These are phyloP conservation scores for Quercus berberidifolia DNA, from an alignment of 306 rosid species.

Conservation along the genomic window DNA sequence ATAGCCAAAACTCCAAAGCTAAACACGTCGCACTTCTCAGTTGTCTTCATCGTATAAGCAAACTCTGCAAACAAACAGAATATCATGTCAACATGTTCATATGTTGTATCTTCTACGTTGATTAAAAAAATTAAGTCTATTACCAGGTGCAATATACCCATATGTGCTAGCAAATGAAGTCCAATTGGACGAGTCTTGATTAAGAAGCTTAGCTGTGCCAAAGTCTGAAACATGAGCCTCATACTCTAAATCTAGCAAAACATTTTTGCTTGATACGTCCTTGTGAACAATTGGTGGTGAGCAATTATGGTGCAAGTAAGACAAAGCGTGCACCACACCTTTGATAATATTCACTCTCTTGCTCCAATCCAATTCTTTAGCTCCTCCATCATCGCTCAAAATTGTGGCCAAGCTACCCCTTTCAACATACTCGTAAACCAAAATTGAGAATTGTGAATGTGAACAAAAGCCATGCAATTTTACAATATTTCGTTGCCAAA, in stretches of 20 bases:
- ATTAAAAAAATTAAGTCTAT: too few species aligned
- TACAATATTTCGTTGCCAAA: too few species aligned
- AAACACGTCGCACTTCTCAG: background rate
- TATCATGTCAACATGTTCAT: too few species aligned
- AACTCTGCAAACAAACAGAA: background rate
- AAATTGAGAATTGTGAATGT: too few species aligned
- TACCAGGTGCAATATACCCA: slow-evolving; percentile 24
- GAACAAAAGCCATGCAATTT: too few species aligned
- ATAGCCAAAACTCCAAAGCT: slow-evolving; percentile 10
- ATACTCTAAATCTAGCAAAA: background rate
- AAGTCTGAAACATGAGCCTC: slow-evolving; percentile 22
- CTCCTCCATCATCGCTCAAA: too few species aligned
- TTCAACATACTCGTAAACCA: too few species aligned
- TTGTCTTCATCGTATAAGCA: slow-evolving; percentile 15
- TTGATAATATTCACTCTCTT: slow-evolving; percentile 12
- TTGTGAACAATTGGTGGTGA: slow-evolving; percentile 1
- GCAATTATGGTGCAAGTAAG: slow-evolving; percentile 20
- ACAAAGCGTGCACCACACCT: slow-evolving; percentile 18
- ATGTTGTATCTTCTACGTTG: too few species aligned
- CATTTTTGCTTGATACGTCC: slow-evolving; percentile 12
- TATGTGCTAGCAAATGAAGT: slow-evolving; percentile 11
- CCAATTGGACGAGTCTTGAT: slow-evolving; percentile 19
- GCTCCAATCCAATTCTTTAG: background rate
- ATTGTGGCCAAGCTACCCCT: too few species aligned
- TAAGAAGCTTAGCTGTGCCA: slow-evolving; percentile 19